These are phyloP conservation scores for Seiridium cupressi DNA, from an alignment of 2,329 filamentous ascomycete species.

Conservation along the genomic window DNA sequence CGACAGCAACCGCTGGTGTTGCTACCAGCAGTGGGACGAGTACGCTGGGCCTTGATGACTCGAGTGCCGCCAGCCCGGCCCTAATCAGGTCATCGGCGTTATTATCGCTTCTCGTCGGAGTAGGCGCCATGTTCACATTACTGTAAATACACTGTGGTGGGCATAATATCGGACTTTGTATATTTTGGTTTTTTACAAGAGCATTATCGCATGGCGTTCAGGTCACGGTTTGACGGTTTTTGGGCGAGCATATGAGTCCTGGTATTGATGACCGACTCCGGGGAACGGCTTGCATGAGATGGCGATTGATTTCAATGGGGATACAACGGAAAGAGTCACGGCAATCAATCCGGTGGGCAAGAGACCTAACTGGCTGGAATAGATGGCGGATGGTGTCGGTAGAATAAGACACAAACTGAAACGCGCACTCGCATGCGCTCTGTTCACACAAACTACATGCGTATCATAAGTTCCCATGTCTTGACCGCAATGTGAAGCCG, in stretches of 20 bases:
- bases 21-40: not conserved
- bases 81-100: not conserved
- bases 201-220: conserved; percentile 6
- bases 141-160: not conserved
- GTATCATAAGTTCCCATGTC: not conserved
- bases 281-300: not conserved
- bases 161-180: not conserved
- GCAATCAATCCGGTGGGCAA: not conserved
- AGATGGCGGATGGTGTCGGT: not conserved
- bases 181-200: not conserved
- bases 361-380: not conserved
- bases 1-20: conserved; percentile 46
- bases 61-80: conserved; percentile 1
- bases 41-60: not conserved
- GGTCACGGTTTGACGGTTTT: not conserved
- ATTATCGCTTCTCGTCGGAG: not conserved
- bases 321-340: not conserved
- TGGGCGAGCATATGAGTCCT: not conserved
- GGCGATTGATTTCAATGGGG: not conserved
- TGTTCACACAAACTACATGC: too few species aligned
- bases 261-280: not conserved
- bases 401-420: not conserved
- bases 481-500: not conserved
- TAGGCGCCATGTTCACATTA: conserved; percentile 1
- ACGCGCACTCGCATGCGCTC: not conserved